A percentile compares a stretch with the other conserved stretches of the same genome.
These are phyloP conservation scores for Actinomucor elegans DNA, from an alignment of 371 early-diverging fungal species.

Conservation along the genomic window DNA sequence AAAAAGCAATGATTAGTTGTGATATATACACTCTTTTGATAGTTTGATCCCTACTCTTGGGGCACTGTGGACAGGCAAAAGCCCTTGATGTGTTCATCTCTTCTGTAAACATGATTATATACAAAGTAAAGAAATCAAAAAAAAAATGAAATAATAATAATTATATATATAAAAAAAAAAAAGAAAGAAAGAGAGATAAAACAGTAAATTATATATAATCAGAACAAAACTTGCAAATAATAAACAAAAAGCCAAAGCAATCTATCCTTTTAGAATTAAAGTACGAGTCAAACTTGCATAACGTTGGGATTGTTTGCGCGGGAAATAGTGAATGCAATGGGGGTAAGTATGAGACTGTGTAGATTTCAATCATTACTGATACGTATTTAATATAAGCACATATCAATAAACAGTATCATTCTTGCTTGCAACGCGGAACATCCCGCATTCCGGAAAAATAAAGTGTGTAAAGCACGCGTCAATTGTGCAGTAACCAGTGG, in stretches of 20 bases:
- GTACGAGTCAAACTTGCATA: too few relatives aligned
- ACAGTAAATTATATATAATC: constrained; percentile 9
- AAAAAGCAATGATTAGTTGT: not conserved
- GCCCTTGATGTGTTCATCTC: constrained; percentile 34
- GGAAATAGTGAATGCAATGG: constrained; percentile 2
- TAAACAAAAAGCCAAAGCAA: constrained; percentile 21
- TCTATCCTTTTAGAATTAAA: too few relatives aligned
- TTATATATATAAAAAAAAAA: constrained; percentile 20
- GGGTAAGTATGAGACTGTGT: not conserved
- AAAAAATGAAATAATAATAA: constrained; percentile 11
- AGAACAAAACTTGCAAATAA: constrained; percentile 3
- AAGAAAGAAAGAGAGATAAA: constrained; percentile 2
- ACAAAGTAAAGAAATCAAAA: constrained; percentile 10
- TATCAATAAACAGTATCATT: not conserved
- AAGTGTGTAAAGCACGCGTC: constrained; percentile 14
- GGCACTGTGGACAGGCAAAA: constrained; percentile 49
- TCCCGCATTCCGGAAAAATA: constrained; percentile 20
- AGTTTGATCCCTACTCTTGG: constrained; percentile 53
- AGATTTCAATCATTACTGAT: not conserved
- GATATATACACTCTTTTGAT: too few relatives aligned
- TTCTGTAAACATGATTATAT: constrained; percentile 13
- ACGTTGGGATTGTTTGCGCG: constrained; percentile 13
- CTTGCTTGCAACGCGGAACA: constrained; percentile 15
- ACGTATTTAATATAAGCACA: constrained; percentile 4
- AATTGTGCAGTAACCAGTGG: constrained; percentile 20